Percentiles rank a stretch among this genome's conserved stretches.
Conservation (phyloP, 495 filamentous ascomycete species). For the Lichina pygmaea region DNA sequence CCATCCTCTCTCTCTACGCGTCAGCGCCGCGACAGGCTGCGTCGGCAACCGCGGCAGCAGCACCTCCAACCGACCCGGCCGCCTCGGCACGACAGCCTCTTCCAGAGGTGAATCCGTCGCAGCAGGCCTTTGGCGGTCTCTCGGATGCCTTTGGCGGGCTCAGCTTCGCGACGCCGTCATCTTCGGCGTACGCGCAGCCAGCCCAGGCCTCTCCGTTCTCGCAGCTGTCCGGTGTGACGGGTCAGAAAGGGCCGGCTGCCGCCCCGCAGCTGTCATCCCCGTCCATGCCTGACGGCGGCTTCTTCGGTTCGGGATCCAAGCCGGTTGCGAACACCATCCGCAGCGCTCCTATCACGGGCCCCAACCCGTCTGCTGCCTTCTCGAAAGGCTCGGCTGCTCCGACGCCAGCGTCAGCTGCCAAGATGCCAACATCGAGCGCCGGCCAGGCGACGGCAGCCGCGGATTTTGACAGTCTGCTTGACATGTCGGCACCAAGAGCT, state of each 20-base stretch:
- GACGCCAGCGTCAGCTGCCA: constrained; percentile 19
- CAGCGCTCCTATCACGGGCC: too few species aligned
- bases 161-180: constrained; percentile 30
- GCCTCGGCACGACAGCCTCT: constrained; percentile 37
- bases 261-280: constrained; percentile 24
- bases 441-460: constrained; percentile 19
- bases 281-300: constrained; percentile 32
- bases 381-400: constrained; percentile 21
- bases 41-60: constrained; percentile 27
- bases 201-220: constrained; percentile 50
- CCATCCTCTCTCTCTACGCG: constrained; percentile 84
- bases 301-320: constrained; percentile 31
- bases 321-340: background rate
- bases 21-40: constrained; percentile 38
- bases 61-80: constrained; percentile 30
- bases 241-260: constrained; percentile 24
- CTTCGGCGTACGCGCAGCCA: constrained; percentile 24
- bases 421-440: constrained; percentile 13
- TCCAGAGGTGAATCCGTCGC: constrained; percentile 12
- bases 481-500: constrained; percentile 33
- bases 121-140: constrained; percentile 33
- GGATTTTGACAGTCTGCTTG: constrained; percentile 50
- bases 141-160: constrained; percentile 73
- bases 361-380: too few species aligned
- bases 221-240: constrained; percentile 33